These are phyloP conservation scores for Daldinia bambusicola DNA, from an alignment of 495 filamentous ascomycete genomes.

Conservation along the genomic window DNA sequence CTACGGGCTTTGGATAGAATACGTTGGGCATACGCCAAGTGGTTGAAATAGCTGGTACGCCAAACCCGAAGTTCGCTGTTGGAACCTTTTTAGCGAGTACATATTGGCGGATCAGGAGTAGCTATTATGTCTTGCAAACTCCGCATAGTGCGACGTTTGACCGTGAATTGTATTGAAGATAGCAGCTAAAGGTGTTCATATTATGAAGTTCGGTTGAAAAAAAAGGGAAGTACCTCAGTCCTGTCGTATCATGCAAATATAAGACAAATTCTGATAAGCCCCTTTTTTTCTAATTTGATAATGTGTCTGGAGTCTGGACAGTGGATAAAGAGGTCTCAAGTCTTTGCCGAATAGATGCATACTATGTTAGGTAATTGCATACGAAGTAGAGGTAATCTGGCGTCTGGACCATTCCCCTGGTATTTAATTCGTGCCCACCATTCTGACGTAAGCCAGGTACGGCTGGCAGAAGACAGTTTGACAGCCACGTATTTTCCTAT, in stretches of 20 bases:
- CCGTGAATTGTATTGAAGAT: background rate
- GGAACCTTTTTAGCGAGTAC: conserved; percentile 9
- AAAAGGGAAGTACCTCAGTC: conserved; percentile 19
- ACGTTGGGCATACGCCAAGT: conserved; percentile 86
- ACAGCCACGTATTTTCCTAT: conserved; percentile 6
- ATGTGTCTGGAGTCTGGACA: conserved; percentile 10
- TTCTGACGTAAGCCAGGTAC: conserved; percentile 26
- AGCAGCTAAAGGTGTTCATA: background rate
- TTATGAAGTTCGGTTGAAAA: conserved; percentile 19
- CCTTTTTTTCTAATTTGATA: conserved; percentile 3
- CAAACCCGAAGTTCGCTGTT: background rate
- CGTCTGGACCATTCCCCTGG: background rate
- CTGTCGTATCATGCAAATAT: conserved; percentile 8
- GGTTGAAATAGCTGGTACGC: conserved; percentile 57
- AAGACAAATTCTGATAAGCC: conserved; percentile 13
- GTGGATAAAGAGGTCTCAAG: background rate
- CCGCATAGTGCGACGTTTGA: background rate
- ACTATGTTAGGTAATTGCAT: background rate
- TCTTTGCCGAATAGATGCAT: background rate
- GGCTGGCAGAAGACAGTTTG: background rate
- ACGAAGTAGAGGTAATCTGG: conserved; percentile 9
- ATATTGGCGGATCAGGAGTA: background rate
- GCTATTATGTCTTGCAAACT: conserved; percentile 5
- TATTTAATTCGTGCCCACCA: conserved; percentile 16
- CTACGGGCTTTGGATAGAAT: conserved; percentile 81